These are phyloP conservation scores for Fusarium nodosum DNA, from an alignment of 2,329 filamentous ascomycete species.

Conservation along the genomic window DNA sequence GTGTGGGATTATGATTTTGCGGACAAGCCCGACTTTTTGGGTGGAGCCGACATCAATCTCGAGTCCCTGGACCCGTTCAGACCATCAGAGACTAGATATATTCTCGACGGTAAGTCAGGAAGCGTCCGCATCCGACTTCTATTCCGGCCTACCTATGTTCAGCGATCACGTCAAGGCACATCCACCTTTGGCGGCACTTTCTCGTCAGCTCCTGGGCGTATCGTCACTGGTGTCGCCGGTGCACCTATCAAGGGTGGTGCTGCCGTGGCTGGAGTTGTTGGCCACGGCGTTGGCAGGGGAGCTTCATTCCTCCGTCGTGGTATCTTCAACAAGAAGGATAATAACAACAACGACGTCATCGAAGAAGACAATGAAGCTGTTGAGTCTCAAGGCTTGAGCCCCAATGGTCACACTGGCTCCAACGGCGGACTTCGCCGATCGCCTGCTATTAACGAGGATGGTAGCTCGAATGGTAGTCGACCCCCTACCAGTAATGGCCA, in stretches of 20 bases:
- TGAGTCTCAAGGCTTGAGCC: constrained; percentile 56
- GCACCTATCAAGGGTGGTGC: constrained; percentile 95
- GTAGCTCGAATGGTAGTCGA: constrained; percentile 43
- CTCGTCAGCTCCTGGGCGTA: constrained; percentile 83
- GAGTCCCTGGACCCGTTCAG: constrained; percentile 87
- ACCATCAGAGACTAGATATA: constrained; percentile 78
- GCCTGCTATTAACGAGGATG: constrained; percentile 55
- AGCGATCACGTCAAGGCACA: constrained; percentile 86
- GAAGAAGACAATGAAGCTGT: constrained; percentile 59
- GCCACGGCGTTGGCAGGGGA: constrained; percentile 86
- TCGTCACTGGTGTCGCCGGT: constrained; percentile 83
- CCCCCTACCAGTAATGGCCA: constrained; percentile 57
- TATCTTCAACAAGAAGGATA: constrained; percentile 80
- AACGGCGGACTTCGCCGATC: constrained; percentile 59
- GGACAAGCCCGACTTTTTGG: constrained; percentile 93
- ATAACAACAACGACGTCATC: constrained; percentile 70
- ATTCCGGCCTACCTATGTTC: constrained; percentile 94
- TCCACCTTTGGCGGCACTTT: constrained; percentile 95
- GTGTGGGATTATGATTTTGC: constrained; percentile 98
- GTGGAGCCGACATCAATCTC: constrained; percentile 80
- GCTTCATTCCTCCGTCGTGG: constrained; percentile 91
- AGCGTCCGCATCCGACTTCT: constrained; percentile 84
- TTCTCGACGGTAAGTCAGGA: constrained; percentile 91
- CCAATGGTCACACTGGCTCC: constrained; percentile 55
- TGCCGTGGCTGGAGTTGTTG: constrained; percentile 78